These are phyloP conservation scores for Chiua virens DNA, from an alignment of 768 basidiomycete species.

Conservation along the genomic window DNA sequence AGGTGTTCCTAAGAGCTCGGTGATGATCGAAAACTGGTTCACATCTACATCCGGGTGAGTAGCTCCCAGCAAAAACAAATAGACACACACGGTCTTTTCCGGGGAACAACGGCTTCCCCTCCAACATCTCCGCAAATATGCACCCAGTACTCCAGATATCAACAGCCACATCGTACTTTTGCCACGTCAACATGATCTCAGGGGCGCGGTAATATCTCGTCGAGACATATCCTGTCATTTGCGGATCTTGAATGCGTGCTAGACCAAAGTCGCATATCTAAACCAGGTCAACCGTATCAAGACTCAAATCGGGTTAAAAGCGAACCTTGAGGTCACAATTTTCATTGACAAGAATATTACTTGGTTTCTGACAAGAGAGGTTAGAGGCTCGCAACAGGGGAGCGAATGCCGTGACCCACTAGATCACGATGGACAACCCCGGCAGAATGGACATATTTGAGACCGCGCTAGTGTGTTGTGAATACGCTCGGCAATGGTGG, in stretches of 20 bases:
- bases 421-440: slow-evolving; percentile 98
- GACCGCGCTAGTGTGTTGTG: slow-evolving; percentile 65
- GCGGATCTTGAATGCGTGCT: slow-evolving; percentile 97
- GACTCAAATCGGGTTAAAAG: background rate
- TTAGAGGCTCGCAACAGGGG: background rate
- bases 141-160: slow-evolving; percentile 99
- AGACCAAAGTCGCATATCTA: slow-evolving; percentile 99
- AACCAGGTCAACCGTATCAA: slow-evolving; percentile 3
- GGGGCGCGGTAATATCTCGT: slow-evolving; percentile 99
- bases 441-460: slow-evolving; percentile 99
- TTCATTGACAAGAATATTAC: slow-evolving; percentile 99
- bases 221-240: slow-evolving; percentile 99
- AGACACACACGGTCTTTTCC: slow-evolving; percentile 93
- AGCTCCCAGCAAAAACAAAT: background rate
- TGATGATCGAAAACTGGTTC: slow-evolving; percentile 99
- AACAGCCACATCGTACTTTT: slow-evolving; percentile 99
- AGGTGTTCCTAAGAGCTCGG: slow-evolving; percentile 96
- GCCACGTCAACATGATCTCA: slow-evolving; percentile 99
- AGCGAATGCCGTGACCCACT: slow-evolving; percentile 41
- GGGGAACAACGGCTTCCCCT: slow-evolving; percentile 97
- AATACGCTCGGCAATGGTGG: slow-evolving; percentile 5
- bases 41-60: slow-evolving; percentile 66
- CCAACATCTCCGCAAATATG: slow-evolving; percentile 99
- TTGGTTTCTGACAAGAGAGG: slow-evolving; percentile 72
- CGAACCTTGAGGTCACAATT: slow-evolving; percentile 96